Evolutionary conservation across 2,329 filamentous ascomycete species (phyloP), one percentile per base, ranked within the genome.

Genomic region (Colletotrichum sp.): DNA sequence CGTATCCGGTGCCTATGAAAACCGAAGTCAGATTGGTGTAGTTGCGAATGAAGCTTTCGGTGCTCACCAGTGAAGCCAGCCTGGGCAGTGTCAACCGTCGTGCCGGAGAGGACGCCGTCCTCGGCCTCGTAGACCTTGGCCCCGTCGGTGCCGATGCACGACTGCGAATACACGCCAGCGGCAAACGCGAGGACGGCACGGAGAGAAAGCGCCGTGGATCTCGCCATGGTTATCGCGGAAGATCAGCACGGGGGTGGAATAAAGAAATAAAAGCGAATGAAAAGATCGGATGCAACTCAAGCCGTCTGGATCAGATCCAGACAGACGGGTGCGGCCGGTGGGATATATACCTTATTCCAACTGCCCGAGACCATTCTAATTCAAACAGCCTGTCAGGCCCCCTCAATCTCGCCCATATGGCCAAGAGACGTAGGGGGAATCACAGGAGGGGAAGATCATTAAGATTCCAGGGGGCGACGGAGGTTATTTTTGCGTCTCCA

Each of bases 1-100:
- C 85, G 74, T 89, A 89, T 24, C 87, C 87, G 18, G 84, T 85
- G 16, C 87, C 87, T 87, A 64, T 65, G 52, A 48, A 28, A 71
- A 18, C 9, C 38, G 26, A 57, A 32, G 6, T 28, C 12, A 26
- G 16, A 2, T 13, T n/a, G 4, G 6, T 4, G 12, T 12, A n/a
- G 2, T 4, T 7, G 21, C 15, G 24, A 3, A 28, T 18, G 4
- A 67, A 1, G 13, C 64, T 63, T 67, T 26, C 10, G 8, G 12
- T 52, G 10, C 43, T 13, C 57, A 83, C 85, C 85, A 26, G 84
- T 81, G 75, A 80, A 88, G 3, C 87, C 87, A 24, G 84, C 73
- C 32, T 84, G 82, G 1, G 83, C 80, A 8, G 82, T 86, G 8
- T 82, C 85, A 74, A 86, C 82, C 3, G 78, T 83, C 10, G 86